phyloP scores from a whole-genome alignment of 1,139 yeast species.

The Blastobotrys capitulatus region DNA sequence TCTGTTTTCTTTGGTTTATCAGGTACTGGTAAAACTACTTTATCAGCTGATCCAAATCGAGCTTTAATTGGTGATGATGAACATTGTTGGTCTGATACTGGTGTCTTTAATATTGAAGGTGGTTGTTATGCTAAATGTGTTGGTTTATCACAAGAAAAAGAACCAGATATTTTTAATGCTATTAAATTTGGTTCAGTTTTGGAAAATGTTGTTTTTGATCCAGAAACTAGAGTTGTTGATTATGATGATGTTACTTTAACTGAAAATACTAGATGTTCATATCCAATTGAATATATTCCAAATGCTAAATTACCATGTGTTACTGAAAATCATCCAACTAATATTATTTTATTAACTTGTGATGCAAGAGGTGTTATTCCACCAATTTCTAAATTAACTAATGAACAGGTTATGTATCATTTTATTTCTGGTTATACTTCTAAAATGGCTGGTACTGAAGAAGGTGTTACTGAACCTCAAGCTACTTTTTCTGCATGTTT shows the following conservation, averaged over 20 bases:
- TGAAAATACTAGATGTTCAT: conserved; percentile 95
- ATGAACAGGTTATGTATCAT: conserved; percentile 98
- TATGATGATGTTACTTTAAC: conserved; percentile 78
- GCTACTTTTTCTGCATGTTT: conserved; percentile 98
- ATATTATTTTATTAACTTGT: conserved; percentile 89
- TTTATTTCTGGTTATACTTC: conserved; percentile 98
- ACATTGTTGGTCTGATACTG: conserved; percentile 98
- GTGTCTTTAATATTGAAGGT: conserved; percentile 99
- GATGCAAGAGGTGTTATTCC: conserved; percentile 98
- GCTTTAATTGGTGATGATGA: conserved; percentile 96
- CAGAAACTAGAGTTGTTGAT: conserved; percentile 74
- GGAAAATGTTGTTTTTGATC: conserved; percentile 90
- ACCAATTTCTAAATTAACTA: conserved; percentile 89
- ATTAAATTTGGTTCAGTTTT: conserved; percentile 90
- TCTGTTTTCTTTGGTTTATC: conserved; percentile 94
- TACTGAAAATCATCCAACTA: conserved; percentile 86
- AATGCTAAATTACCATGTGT: conserved; percentile 94
- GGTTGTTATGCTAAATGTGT: conserved; percentile 99
- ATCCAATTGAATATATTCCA: conserved; percentile 96
- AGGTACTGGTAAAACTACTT: conserved; percentile 97
- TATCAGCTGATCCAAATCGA: conserved; percentile 95
- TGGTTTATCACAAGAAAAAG: conserved; percentile 84
- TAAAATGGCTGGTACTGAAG: conserved; percentile 99
- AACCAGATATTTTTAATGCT: conserved; percentile 96
- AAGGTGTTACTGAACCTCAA: conserved; percentile 97